Percentiles rank a stretch among this genome's conserved stretches.
These are phyloP conservation scores for Silene coronaria DNA, from an alignment of 179 eudicot genomes.

Conservation along the genomic window DNA sequence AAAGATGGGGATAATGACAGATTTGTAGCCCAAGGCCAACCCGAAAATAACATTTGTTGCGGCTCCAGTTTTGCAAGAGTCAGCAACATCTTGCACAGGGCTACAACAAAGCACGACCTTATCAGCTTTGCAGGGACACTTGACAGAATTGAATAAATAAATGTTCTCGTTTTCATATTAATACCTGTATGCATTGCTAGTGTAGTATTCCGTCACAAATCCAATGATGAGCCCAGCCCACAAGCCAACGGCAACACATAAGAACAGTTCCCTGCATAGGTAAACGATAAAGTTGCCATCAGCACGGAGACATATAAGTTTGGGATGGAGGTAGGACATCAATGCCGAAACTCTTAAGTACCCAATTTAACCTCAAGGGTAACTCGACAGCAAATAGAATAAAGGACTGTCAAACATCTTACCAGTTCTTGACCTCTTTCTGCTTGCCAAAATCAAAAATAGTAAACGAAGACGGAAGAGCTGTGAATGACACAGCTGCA, in stretches of 20 bases:
- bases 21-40: slow-evolving; percentile 88
- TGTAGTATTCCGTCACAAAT: slow-evolving; percentile 83
- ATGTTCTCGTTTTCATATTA: not conserved
- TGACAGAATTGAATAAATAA: not conserved
- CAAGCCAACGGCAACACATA: slow-evolving; percentile 84
- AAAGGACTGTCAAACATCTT: slow-evolving; percentile 13
- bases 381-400: not conserved
- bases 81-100: slow-evolving; percentile 99
- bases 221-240: slow-evolving; percentile 98
- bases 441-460: slow-evolving; percentile 77
- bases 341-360: too few species aligned
- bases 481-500: slow-evolving; percentile 46
- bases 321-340: not conserved
- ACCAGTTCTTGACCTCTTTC: slow-evolving; percentile 89
- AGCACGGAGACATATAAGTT: not conserved
- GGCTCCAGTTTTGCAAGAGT: slow-evolving; percentile 96
- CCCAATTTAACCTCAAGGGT: too few species aligned
- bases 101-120: slow-evolving; percentile 30
- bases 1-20: slow-evolving; percentile 87
- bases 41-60: slow-evolving; percentile 95
- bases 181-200: slow-evolving; percentile 96
- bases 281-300: slow-evolving; percentile 2
- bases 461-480: slow-evolving; percentile 81
- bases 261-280: slow-evolving; percentile 71
- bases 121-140: not conserved